phyloP scores from a whole-genome alignment of 1,284 basidiomycete species.

The Austroboletus niveus region DNA sequence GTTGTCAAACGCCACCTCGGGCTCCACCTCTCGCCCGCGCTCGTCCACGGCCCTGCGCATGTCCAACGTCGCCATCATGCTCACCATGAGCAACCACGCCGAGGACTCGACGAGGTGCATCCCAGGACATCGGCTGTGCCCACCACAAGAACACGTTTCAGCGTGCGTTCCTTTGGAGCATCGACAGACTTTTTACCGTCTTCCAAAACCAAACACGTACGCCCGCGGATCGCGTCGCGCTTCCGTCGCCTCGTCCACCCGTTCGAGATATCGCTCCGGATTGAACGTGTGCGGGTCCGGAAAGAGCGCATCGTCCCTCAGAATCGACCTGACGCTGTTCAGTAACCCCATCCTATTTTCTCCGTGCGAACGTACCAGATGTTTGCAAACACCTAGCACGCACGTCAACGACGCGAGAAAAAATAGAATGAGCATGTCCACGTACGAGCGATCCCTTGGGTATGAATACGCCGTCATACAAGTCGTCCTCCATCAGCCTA shows the following conservation, averaged over 20 bases:
- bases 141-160: too few relatives aligned
- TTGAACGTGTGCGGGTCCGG: slow-evolving; percentile 45
- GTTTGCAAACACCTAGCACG: slow-evolving; percentile 38
- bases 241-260: slow-evolving; percentile 28
- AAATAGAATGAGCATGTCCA: slow-evolving; percentile 1
- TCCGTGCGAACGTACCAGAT: slow-evolving; percentile 39
- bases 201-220: slow-evolving; percentile 56
- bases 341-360: too few relatives aligned
- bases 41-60: slow-evolving; percentile 50
- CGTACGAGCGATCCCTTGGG: slow-evolving; percentile 46
- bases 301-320: slow-evolving; percentile 46
- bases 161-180: too few relatives aligned
- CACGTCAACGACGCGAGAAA: slow-evolving; percentile 1
- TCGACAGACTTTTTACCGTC: slow-evolving; percentile 37
- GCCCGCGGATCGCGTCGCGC: slow-evolving; percentile 43
- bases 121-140: slow-evolving; percentile 46
- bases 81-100: slow-evolving; percentile 49
- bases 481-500: slow-evolving; percentile 46
- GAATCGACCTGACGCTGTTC: slow-evolving; percentile 38
- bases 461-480: slow-evolving; percentile 45
- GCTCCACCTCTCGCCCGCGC: slow-evolving; percentile 44
- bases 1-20: slow-evolving; percentile 46
- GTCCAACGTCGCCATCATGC: slow-evolving; percentile 51
- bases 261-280: slow-evolving; percentile 48
- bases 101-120: slow-evolving; percentile 52